Evolutionary conservation across 495 filamentous ascomycete genomes (phyloP).

Genomic region (Pseudevernia furfuracea): DNA sequence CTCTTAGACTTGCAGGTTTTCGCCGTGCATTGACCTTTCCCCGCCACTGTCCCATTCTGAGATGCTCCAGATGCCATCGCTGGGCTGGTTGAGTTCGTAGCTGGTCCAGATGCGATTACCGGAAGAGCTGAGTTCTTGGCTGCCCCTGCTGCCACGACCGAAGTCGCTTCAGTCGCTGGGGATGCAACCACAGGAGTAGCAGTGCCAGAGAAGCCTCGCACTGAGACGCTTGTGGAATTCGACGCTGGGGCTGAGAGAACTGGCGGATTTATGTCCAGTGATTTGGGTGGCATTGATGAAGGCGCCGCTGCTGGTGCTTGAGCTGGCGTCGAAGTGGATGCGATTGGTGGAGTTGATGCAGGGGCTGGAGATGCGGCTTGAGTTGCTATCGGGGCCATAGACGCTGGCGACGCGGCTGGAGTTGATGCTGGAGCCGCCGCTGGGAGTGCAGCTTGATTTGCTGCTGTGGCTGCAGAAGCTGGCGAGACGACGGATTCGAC

Average conservation of each 20-base stretch:
- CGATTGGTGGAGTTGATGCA: neutral
- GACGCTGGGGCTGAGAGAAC: conserved; percentile 5
- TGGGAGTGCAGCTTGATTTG: neutral
- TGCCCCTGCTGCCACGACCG: neutral
- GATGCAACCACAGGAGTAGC: neutral
- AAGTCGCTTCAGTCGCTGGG: neutral
- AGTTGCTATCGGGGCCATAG: neutral
- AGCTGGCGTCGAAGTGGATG: conserved; percentile 2
- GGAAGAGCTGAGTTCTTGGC: neutral
- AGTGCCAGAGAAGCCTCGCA: conserved; percentile 7
- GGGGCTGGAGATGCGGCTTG: conserved; percentile 8
- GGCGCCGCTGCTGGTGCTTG: conserved; percentile 1
- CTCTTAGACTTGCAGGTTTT: conserved; percentile 4
- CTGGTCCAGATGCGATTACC: neutral
- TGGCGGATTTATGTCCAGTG: conserved; percentile 8
- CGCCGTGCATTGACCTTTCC: neutral
- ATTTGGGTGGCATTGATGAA: conserved; percentile 9
- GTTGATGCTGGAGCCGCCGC: conserved; percentile 1
- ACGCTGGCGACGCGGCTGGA: neutral
- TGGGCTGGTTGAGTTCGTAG: neutral
- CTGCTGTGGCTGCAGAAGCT: conserved; percentile 9
- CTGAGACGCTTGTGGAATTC: neutral
- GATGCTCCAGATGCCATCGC: neutral
- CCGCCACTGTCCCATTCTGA: neutral
- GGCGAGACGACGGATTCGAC: conserved; percentile 5